Percentiles rank a stretch among this genome's conserved stretches.
These are phyloP conservation scores for Fraxinus nigra DNA, from an alignment of 305 asterid species.

Conservation along the genomic window DNA sequence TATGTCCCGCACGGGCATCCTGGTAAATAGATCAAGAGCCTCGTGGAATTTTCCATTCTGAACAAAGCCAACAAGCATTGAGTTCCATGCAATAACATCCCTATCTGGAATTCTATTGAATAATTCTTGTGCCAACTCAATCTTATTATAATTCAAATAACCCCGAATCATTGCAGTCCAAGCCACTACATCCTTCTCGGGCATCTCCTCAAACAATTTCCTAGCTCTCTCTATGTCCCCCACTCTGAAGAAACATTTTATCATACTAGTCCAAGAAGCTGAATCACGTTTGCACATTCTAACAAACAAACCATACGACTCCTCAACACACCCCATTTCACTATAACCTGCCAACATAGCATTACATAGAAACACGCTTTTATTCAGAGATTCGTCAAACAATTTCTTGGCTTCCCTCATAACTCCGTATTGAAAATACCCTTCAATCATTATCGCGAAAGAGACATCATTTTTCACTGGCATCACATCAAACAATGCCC, in stretches of 20 bases:
- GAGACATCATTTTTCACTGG: slow-evolving; percentile 52
- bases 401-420: slow-evolving; percentile 45
- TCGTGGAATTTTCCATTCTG: slow-evolving; percentile 34
- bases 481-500: slow-evolving; percentile 49
- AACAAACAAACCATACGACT: slow-evolving; percentile 40
- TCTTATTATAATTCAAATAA: slow-evolving; percentile 35
- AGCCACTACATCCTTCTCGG: slow-evolving; percentile 55
- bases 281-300: slow-evolving; percentile 43
- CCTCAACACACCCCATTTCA: slow-evolving; percentile 28
- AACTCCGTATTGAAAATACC: slow-evolving; percentile 36
- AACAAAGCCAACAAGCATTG: slow-evolving; percentile 51
- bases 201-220: slow-evolving; percentile 53
- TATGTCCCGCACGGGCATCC: slow-evolving; percentile 42
- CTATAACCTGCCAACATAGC: slow-evolving; percentile 60
- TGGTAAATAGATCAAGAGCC: slow-evolving; percentile 39
- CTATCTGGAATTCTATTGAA: slow-evolving; percentile 49
- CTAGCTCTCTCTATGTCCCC: slow-evolving; percentile 48
- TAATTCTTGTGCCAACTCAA: slow-evolving; percentile 40
- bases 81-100: slow-evolving; percentile 61
- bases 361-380: slow-evolving; percentile 41
- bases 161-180: slow-evolving; percentile 65
- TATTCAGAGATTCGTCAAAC: slow-evolving; percentile 32
- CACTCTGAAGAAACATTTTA: slow-evolving; percentile 38
- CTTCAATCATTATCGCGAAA: slow-evolving; percentile 43
- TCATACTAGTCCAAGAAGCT: slow-evolving; percentile 66